A percentile compares a stretch with the other conserved stretches of the same genome.
These are phyloP conservation scores for Paramyrothecium sp. DNA, from an alignment of 2,329 filamentous ascomycete genomes.

Conservation along the genomic window DNA sequence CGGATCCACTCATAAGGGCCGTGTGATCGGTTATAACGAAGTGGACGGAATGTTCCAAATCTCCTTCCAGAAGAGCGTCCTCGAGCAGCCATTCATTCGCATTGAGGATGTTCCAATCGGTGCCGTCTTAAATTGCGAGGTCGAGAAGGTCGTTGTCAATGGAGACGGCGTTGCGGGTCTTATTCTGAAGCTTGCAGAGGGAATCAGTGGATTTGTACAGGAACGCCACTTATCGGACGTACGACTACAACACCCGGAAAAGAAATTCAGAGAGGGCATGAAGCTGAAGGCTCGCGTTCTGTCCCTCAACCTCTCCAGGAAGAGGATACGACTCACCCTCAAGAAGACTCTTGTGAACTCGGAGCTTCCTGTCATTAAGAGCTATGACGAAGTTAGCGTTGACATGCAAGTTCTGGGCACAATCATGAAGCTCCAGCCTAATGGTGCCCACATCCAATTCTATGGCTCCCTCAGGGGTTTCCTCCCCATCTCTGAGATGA, in stretches of 20 bases:
- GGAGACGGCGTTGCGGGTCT: constrained; percentile 77
- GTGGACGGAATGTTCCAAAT: constrained; percentile 84
- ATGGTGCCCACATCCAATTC: constrained; percentile 89
- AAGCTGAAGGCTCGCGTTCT: constrained; percentile 83
- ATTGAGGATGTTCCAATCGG: constrained; percentile 87
- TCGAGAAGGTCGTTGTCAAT: constrained; percentile 82
- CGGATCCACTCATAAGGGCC: constrained; percentile 75
- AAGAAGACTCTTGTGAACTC: constrained; percentile 96
- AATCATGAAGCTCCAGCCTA: constrained; percentile 74
- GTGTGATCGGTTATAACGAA: constrained; percentile 82
- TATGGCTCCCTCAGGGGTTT: constrained; percentile 83
- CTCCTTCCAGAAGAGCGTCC: constrained; percentile 76
- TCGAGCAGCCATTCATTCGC: constrained; percentile 88
- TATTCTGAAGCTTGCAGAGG: constrained; percentile 80
- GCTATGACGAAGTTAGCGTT: constrained; percentile 70
- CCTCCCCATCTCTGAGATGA: constrained; percentile 94
- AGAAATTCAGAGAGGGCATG: constrained; percentile 88
- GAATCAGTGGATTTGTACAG: constrained; percentile 84
- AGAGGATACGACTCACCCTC: constrained; percentile 80
- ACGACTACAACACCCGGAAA: constrained; percentile 86
- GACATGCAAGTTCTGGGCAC: constrained; percentile 83
- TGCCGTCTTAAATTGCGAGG: constrained; percentile 73
- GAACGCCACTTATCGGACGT: constrained; percentile 88
- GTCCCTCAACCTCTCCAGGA: constrained; percentile 72
- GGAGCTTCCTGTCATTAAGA: constrained; percentile 74